Evolutionary conservation across 225 moss, liverwort and hornwort genomes (phyloP), one percentile per base, ranked within the genome.

Genomic region (Physcomitrium patens): DNA sequence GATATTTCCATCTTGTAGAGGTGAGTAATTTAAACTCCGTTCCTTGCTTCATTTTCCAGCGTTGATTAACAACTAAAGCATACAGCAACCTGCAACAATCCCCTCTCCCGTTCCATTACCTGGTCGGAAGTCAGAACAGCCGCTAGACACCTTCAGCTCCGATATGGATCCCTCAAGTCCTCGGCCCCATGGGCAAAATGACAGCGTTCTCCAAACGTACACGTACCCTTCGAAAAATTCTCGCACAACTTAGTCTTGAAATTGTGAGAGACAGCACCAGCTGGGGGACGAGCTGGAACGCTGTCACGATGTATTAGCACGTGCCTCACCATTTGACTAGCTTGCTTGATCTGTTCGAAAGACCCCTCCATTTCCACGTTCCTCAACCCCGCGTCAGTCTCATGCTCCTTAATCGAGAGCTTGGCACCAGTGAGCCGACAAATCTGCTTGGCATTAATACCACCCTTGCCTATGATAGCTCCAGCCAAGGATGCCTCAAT

Each of bases 291-390:
- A 57, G 91, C 90, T 23, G 95, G 95, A 1, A 95, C 81, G 23
- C 78, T 93, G 54, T 99, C 99, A 65, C 99, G 91, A 50, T 99
- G 91, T 85, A 99, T 92, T 28, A 99, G 84, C 68, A 99, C 99
- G 68, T 99, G 93, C 20, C 99, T 93, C 28, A 99, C 99, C 99
- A 99, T 99, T 61, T 91, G 89, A 74, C 95, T 95, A 23, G 99
- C 97, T 64, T 97, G 94, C 79, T 99, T 93, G 67, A 99, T 99
- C 82, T 99, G 99, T 55, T 99, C 99, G 75, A 99, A 95, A 18
- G 93, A 93, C 0, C 99, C 99, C 71, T 99, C 99, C 99, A 99
- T 99, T 68, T 99, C 99, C 3, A 99, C 99, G 22, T 99, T 99
- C 11, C 99, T 79, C 76, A 99, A 47, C 8, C 68, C 69, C 1